These are phyloP conservation scores for Triticum monococcum DNA, from an alignment of 176 grass and related monocot species.

Conservation along the genomic window DNA sequence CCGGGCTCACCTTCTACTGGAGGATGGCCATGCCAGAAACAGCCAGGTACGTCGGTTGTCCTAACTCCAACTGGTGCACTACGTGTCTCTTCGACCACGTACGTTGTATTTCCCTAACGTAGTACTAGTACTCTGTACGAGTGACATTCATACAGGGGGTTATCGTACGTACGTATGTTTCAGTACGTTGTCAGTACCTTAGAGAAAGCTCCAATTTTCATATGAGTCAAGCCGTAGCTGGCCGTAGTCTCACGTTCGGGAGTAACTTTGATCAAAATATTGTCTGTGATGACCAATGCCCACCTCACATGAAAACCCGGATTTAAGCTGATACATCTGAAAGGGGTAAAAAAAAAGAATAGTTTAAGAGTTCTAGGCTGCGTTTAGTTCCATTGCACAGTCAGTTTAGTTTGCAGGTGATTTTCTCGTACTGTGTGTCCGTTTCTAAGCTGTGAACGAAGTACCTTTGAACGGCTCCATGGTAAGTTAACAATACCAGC, in stretches of 20 bases:
- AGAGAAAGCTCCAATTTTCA: too few species aligned
- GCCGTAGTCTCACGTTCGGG: too few species aligned
- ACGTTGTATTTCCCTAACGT: background rate
- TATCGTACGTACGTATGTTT: background rate
- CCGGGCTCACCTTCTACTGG: constrained; percentile 78
- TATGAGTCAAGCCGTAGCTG: too few species aligned
- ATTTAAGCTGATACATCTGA: too few species aligned
- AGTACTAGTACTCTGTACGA: background rate
- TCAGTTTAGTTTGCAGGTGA: too few species aligned
- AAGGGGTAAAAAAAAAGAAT: background rate
- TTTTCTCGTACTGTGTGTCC: too few species aligned
- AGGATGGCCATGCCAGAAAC: constrained; percentile 95
- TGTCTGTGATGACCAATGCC: background rate
- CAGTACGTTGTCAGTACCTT: background rate
- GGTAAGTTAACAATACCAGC: too few species aligned
- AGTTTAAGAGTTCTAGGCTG: background rate
- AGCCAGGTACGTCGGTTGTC: constrained; percentile 43
- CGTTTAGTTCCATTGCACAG: background rate
- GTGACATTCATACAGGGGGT: background rate
- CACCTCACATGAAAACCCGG: background rate
- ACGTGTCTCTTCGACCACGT: background rate
- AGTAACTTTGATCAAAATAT: too few species aligned
- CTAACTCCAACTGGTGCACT: background rate
- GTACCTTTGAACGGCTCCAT: background rate
- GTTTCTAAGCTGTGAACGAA: too few species aligned